phyloP scores from a whole-genome alignment of 805 yeast genomes.

The Saccharomycopsis fibuligera region DNA sequence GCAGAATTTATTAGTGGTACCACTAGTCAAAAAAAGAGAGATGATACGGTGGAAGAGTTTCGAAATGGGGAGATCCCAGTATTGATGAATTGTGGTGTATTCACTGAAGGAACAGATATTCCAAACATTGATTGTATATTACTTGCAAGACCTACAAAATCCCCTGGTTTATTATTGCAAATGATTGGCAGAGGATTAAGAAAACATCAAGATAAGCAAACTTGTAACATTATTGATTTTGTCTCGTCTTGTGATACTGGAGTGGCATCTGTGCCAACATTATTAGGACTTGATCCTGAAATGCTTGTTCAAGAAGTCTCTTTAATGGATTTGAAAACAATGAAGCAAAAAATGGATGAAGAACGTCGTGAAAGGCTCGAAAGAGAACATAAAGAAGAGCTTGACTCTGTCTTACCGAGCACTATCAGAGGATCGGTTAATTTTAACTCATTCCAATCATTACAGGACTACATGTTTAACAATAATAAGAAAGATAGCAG shows the following conservation, averaged over 20 bases:
- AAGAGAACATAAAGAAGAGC: neutral
- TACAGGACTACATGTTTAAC: conserved; percentile 4
- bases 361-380: neutral
- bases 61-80: conserved; percentile 59
- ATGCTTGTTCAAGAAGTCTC: neutral
- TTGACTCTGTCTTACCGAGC: conserved; percentile 1
- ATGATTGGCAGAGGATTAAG: conserved; percentile 92
- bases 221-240: conserved; percentile 73
- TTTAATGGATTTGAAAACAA: neutral
- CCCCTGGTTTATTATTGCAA: conserved; percentile 65
- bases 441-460: conserved; percentile 8
- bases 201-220: conserved; percentile 48
- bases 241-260: conserved; percentile 56
- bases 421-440: neutral
- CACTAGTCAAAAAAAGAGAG: conserved; percentile 50
- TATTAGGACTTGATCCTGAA: conserved; percentile 30
- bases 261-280: conserved; percentile 49
- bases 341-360: neutral
- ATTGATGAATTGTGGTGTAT: conserved; percentile 78
- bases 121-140: conserved; percentile 81
- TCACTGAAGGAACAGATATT: conserved; percentile 93
- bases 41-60: conserved; percentile 49
- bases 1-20: conserved; percentile 69
- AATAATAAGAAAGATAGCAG: neutral
- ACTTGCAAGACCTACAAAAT: conserved; percentile 74